Percentiles rank a stretch among this genome's conserved stretches.
Evolutionary conservation across 768 basidiomycete species (phyloP).

Genomic region (Gloeostereum incarnatum): DNA sequence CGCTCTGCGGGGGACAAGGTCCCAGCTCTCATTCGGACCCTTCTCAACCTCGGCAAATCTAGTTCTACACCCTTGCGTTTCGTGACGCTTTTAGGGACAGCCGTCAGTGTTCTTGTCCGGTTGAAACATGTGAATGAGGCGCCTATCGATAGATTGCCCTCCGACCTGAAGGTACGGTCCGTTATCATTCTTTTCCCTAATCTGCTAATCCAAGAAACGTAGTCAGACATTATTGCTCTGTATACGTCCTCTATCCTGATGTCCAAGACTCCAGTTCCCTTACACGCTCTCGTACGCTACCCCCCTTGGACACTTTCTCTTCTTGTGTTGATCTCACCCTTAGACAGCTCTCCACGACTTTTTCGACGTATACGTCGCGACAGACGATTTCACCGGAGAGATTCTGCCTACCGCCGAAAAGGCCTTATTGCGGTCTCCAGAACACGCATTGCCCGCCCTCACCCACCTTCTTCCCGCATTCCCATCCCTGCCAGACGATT

Average conservation of each 20-base stretch:
- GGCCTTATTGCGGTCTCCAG: constrained; percentile 73
- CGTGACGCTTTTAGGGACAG: constrained; percentile 53
- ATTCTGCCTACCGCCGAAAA: constrained; percentile 76
- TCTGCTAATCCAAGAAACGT: not conserved
- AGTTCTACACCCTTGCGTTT: constrained; percentile 28
- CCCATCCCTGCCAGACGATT: constrained; percentile 36
- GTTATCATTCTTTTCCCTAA: not conserved
- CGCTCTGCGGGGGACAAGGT: constrained; percentile 49
- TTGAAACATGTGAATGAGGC: constrained; percentile 47
- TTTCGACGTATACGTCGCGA: constrained; percentile 38
- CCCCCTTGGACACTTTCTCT: not conserved
- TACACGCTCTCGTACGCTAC: constrained; percentile 44
- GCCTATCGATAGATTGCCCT: constrained; percentile 30
- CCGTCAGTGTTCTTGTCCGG: constrained; percentile 61
- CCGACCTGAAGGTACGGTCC: constrained; percentile 34
- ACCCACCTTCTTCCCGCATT: constrained; percentile 41
- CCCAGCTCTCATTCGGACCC: constrained; percentile 37
- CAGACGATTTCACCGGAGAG: constrained; percentile 37
- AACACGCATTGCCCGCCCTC: constrained; percentile 49
- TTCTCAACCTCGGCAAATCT: constrained; percentile 43
- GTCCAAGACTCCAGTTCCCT: constrained; percentile 52
- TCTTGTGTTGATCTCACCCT: not conserved
- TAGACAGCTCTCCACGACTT: constrained; percentile 56
- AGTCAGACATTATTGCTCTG: constrained; percentile 12
- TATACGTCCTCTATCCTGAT: constrained; percentile 58